Conservation (phyloP, 805 yeast species). For the Kuraishia borneana region DNA sequence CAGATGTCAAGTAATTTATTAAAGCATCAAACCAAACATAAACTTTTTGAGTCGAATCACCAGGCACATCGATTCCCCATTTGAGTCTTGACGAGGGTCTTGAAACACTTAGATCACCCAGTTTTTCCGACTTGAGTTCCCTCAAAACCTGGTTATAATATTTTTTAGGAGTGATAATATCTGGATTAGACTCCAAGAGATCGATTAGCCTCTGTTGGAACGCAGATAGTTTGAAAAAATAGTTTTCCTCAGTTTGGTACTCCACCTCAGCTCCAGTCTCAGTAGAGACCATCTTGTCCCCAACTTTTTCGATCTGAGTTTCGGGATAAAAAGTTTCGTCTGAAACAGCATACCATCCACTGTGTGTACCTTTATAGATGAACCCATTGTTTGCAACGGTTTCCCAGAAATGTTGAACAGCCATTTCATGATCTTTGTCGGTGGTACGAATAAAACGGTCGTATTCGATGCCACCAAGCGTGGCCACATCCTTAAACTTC, state of each 20-base stretch:
- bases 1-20: conserved; percentile 68
- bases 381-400: conserved; percentile 44
- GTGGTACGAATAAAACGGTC: conserved; percentile 88
- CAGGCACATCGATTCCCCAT: conserved; percentile 92
- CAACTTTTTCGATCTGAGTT: conserved; percentile 41
- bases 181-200: conserved; percentile 33
- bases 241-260: conserved; percentile 72
- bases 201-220: conserved; percentile 45
- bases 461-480: conserved; percentile 41
- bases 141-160: conserved; percentile 42
- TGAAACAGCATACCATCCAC: conserved; percentile 91
- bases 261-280: conserved; percentile 73
- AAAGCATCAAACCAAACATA: conserved; percentile 98
- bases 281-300: conserved; percentile 29
- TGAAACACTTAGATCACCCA: conserved; percentile 76
- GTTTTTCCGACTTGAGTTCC: conserved; percentile 36
- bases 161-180: conserved; percentile 55
- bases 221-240: conserved; percentile 67
- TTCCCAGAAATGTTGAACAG: conserved; percentile 66
- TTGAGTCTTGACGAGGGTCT: conserved; percentile 65
- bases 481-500: conserved; percentile 56
- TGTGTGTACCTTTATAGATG: conserved; percentile 74
- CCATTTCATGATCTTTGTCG: conserved; percentile 59
- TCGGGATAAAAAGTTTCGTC: conserved; percentile 94
- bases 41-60: conserved; percentile 63